A percentile compares a stretch with the other conserved stretches of the same genome.
Evolutionary conservation across 257 asterid genomes (phyloP).

Genomic region (Ajuga chamaepitys): DNA sequence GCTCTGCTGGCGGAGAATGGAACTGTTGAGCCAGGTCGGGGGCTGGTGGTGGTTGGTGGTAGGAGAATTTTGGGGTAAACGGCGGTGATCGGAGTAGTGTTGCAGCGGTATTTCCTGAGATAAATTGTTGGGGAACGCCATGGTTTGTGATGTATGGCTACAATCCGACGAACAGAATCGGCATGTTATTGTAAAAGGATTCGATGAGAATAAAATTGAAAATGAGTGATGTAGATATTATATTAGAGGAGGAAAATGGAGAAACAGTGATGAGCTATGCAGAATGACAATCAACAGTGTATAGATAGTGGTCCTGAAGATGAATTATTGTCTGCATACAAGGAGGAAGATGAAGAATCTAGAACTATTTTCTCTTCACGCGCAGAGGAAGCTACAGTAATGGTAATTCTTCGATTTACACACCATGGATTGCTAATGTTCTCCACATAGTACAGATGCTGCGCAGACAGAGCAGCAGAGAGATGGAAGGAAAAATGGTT

Average conservation of each 20-base stretch:
- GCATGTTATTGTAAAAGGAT: not conserved
- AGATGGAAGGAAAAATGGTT: too few species aligned
- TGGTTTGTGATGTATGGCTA: not conserved
- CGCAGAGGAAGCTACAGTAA: too few species aligned
- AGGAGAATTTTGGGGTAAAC: slow-evolving; percentile 20
- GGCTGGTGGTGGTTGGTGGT: slow-evolving; percentile 19
- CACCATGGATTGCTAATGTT: too few species aligned
- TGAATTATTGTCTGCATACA: not conserved
- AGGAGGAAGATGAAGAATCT: not conserved
- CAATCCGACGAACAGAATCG: not conserved
- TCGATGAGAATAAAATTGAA: not conserved
- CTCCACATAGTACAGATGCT: too few species aligned
- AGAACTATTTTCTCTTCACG: too few species aligned
- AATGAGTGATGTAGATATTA: not conserved
- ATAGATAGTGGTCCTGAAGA: not conserved
- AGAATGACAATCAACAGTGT: not conserved
- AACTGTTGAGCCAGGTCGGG: slow-evolving; percentile 58
- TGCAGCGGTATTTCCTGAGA: slow-evolving; percentile 55
- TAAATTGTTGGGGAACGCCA: slow-evolving; percentile 50
- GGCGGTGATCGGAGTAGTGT: slow-evolving; percentile 43
- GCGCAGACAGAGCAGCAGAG: too few species aligned
- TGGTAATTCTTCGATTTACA: too few species aligned
- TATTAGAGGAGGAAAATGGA: not conserved
- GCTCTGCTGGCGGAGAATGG: slow-evolving; percentile 38
- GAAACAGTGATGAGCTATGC: not conserved